Evolutionary conservation across 345 rosid genomes (phyloP).

Genomic region (Syzygium grande): DNA sequence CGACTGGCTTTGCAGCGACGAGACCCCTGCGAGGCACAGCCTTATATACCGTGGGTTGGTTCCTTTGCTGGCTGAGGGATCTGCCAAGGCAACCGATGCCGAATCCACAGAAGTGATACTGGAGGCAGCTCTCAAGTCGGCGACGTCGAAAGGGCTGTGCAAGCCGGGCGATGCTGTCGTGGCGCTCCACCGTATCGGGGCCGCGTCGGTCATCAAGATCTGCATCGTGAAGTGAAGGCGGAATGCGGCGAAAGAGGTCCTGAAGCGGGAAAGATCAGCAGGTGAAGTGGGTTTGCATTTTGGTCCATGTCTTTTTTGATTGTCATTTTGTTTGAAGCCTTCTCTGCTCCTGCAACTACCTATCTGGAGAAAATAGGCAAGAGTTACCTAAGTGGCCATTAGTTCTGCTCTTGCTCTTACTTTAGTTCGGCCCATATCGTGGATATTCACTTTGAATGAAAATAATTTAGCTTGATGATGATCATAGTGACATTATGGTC

Average conservation of each 20-base stretch:
- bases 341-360: neutral
- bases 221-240: slow-evolving; percentile 5
- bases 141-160: neutral
- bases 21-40: slow-evolving; percentile 15
- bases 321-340: neutral
- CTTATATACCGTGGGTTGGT: slow-evolving; percentile 8
- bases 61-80: slow-evolving; percentile 10
- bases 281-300: neutral
- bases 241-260: neutral
- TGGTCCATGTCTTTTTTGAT: neutral
- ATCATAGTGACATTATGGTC: neutral
- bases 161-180: slow-evolving; percentile 7
- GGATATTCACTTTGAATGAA: neutral
- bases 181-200: slow-evolving; percentile 12
- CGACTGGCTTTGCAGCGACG: slow-evolving; percentile 10
- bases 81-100: slow-evolving; percentile 9
- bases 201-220: slow-evolving; percentile 10
- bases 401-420: neutral
- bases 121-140: slow-evolving; percentile 9
- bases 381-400: neutral
- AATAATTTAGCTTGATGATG: neutral
- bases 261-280: neutral
- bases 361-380: neutral
- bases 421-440: neutral
- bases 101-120: slow-evolving; percentile 12